These are phyloP conservation scores for Naganishia antarctica DNA, from an alignment of 768 basidiomycete species.

Conservation along the genomic window DNA sequence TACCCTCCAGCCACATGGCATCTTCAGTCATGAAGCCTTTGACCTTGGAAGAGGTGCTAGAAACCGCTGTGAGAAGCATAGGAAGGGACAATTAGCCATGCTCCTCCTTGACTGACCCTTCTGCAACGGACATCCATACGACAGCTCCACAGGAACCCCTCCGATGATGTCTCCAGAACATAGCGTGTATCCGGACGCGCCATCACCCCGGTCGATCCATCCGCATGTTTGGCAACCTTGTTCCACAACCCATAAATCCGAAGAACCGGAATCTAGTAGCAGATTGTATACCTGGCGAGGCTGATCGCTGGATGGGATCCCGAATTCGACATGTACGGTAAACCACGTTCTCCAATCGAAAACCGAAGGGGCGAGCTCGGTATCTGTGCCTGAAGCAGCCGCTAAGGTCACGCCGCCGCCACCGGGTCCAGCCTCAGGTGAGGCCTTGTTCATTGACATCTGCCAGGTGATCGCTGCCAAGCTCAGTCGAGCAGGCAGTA, in stretches of 20 bases:
- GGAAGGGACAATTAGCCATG: not conserved
- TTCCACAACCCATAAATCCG: not conserved
- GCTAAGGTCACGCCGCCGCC: not conserved
- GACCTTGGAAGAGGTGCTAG: not conserved
- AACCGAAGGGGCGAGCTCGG: not conserved
- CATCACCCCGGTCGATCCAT: not conserved
- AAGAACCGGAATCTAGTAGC: constrained; percentile 1
- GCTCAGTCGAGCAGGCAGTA: not conserved
- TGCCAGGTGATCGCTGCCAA: not conserved
- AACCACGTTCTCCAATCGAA: constrained; percentile 1
- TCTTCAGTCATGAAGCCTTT: not conserved
- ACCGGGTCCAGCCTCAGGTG: not conserved
- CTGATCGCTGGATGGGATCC: not conserved
- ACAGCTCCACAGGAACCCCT: not conserved
- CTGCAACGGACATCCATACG: not conserved
- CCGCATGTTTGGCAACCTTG: not conserved
- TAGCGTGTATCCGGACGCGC: not conserved
- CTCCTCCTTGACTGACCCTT: no score
- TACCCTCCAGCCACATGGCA: not conserved
- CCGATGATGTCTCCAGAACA: not conserved
- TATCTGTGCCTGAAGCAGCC: not conserved
- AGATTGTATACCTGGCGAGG: not conserved
- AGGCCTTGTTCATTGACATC: not conserved
- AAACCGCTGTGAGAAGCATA: not conserved
- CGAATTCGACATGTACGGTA: constrained; percentile 6